Evolutionary conservation across 2,329 filamentous ascomycete genomes (phyloP).

Genomic region (Talaromyces rugulosus): DNA sequence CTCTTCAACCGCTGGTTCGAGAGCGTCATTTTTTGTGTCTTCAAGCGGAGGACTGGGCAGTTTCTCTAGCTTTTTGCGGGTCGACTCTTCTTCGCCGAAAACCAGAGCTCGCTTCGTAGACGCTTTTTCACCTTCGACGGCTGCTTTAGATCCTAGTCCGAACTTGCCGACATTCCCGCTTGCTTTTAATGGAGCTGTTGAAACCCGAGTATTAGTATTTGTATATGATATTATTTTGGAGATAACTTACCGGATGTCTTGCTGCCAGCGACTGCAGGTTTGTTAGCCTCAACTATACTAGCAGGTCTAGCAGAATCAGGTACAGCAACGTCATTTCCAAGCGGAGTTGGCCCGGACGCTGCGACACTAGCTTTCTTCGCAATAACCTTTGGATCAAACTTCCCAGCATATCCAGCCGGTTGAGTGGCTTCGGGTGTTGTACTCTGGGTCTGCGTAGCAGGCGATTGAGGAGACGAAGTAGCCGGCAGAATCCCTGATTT

Average conservation of each 20-base stretch:
- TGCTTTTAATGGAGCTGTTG: constrained; percentile 58
- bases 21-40: constrained; percentile 53
- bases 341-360: constrained; percentile 51
- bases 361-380: constrained; percentile 69
- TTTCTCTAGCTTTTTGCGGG: constrained; percentile 83
- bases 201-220: constrained; percentile 15
- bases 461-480: constrained; percentile 49
- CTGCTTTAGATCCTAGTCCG: constrained; percentile 67
- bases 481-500: constrained; percentile 57
- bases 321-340: constrained; percentile 54
- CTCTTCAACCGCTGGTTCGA: constrained; percentile 44
- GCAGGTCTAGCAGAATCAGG: constrained; percentile 43
- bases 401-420: constrained; percentile 61
- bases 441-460: constrained; percentile 35
- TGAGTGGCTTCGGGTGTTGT: constrained; percentile 24
- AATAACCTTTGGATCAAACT: constrained; percentile 83
- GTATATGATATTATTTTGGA: background rate
- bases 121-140: constrained; percentile 61
- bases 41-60: constrained; percentile 73
- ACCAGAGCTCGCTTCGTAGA: constrained; percentile 70
- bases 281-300: constrained; percentile 41
- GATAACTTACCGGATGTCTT: constrained; percentile 35
- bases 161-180: constrained; percentile 77
- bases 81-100: constrained; percentile 83
- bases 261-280: constrained; percentile 38